Percentiles rank a stretch among this genome's conserved stretches.
These are phyloP conservation scores for Chondrostereum purpureum DNA, from an alignment of 1,284 basidiomycete genomes.

Conservation along the genomic window DNA sequence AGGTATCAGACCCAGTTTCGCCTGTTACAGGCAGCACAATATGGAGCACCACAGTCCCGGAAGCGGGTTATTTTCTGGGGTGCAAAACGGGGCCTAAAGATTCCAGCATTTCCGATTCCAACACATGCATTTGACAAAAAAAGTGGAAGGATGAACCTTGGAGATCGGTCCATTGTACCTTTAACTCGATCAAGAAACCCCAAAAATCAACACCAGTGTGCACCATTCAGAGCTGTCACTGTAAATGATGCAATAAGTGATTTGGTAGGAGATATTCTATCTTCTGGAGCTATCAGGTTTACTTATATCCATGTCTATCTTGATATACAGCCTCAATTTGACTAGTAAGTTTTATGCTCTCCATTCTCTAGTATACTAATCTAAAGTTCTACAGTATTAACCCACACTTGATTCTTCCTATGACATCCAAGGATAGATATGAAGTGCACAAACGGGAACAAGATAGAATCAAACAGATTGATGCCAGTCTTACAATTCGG, in stretches of 20 bases:
- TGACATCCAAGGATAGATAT: conserved; percentile 24
- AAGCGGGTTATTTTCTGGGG: conserved; percentile 62
- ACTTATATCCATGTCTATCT: too few species aligned
- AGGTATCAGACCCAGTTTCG: conserved; percentile 65
- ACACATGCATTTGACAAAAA: conserved; percentile 40
- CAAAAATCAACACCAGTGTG: conserved; percentile 37
- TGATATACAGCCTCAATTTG: conserved; percentile 49
- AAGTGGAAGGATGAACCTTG: conserved; percentile 16
- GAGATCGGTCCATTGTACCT: conserved; percentile 28
- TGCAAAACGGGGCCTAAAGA: conserved; percentile 42
- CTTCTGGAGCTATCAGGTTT: too few species aligned
- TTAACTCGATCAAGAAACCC: conserved; percentile 32
- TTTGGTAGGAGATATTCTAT: too few species aligned
- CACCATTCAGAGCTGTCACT: conserved; percentile 49
- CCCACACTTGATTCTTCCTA: conserved; percentile 34
- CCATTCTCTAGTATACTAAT: too few species aligned
- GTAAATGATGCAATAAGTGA: conserved; percentile 61
- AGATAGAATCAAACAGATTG: conserved; percentile 35
- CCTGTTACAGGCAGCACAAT: conserved; percentile 61
- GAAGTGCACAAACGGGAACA: conserved; percentile 26
- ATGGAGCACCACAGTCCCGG: conserved; percentile 65
- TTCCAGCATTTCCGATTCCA: conserved; percentile 62
- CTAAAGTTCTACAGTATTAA: too few species aligned
- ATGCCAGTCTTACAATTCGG: conserved; percentile 23
- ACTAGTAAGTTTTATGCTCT: conserved; percentile 53